Base-by-base conservation (phyloP, 1,284 basidiomycete genomes). In the Bondarzewia mesenterica region DNA sequence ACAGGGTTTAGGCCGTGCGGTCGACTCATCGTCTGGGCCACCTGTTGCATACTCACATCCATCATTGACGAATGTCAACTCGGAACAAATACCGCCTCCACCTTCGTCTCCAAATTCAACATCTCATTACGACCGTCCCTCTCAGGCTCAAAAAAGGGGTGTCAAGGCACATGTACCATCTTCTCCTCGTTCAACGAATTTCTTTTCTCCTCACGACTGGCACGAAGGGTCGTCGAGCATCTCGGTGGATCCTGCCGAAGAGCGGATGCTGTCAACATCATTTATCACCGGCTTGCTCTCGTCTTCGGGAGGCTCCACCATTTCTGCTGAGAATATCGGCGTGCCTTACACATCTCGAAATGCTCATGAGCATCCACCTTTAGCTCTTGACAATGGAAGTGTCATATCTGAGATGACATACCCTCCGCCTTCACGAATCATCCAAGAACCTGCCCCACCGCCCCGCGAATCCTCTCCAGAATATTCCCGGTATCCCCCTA, bases 211-310 rank as follows among this genome's bases (percentile, higher is more conserved):
- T 3, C 64, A 71, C 57, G 74, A 78, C 57, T 80, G 78, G 78
- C 74, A 78, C 52, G 79, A 81, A 58, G 78, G 75, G 10, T 71
- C 75, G n/a, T 78, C 77, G 7, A 73, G 69, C 50, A 75, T 81
- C 50, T 73, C 71, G 44, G 68, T 75, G 41, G 77, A 79, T 60
- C 67, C 72, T 21, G 62, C 69, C n/a, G 78, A 80, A 55, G 76
- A 79, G 55, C 67, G 72, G 16, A 63, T 81, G 42, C 69, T 82
- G 14, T 72, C 78, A 4, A 80, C 80, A 3, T 74, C 76, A 2
- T 76, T 82, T 60, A 81, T 82, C 52, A 80, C 79, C 10, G 70
- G 70, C 12, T 63, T 82, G n/a, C 68, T 83, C 16, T 35, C 48
- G 5, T 4, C 38, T 22, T 48, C 54, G 8, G 20, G 46, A 2